Base-by-base conservation (phyloP, 352 stramenopile species). In the Peronospora belbahrii region DNA sequence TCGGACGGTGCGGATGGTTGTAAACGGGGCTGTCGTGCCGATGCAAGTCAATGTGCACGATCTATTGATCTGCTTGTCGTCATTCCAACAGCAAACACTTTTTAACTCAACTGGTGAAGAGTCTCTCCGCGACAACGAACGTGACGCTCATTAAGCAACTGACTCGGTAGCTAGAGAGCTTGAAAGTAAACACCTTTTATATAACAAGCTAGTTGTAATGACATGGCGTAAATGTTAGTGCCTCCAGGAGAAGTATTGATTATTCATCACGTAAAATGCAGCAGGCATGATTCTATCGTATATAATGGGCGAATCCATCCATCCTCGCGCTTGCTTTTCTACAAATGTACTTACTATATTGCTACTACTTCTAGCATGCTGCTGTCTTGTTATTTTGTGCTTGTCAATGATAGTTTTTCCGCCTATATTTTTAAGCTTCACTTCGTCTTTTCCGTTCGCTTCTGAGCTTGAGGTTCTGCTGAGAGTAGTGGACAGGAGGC, bases 21-120 rank as follows among this genome's bases (percentile, higher is more conserved):
- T 90, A 17, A 90, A 90, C 37, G 76, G 76, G 17, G 52, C 54
- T 10, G 66, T 88, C 17, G 76, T 90, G 15, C 50, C 79, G 0
- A 68, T 90, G 17, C 65, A 83, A 50, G 62, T 90, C 24, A 87
- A 88, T 39, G 68, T 88, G 18, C 62, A 61, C 23, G 76, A 90
- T 46, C 51, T 90, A 6, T 42, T 88, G 23, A 56, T 55, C 35
- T 75, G 67, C 50, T 62, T 75, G 27, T 38, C 45, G 9, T 48
- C 53, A 32, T 53, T 57, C 19, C 57, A 69, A 30, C 52, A 59
- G 19, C 43, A 56, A 20, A 20, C 44, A 7, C 36, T 31, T 10
- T 30, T 42, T 18, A 15, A 13, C 13, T 31, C 36, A 9, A 35
- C 35, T n/a, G 39, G 19, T 43, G 41, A 57, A 38, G 50, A 43